Conservation (phyloP, 352 stramenopile genomes). For the Phytophthora pseudosyringae region DNA sequence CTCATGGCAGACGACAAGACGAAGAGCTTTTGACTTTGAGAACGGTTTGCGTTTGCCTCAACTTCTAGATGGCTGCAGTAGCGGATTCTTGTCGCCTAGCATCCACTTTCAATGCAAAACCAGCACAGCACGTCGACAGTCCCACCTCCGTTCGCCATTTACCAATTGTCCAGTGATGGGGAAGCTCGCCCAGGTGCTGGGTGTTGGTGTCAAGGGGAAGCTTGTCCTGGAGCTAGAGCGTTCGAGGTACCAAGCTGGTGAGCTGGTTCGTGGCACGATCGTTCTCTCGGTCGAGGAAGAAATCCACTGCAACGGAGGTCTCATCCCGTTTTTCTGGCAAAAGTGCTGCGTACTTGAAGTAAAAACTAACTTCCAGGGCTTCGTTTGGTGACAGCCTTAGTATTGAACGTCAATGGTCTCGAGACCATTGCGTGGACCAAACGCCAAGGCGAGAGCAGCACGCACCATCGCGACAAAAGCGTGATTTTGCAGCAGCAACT, state of each 20-base stretch:
- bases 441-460: constrained; percentile 13
- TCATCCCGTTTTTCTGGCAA: not conserved
- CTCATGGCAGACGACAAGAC: constrained; percentile 10
- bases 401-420: constrained; percentile 3
- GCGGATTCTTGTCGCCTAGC: constrained; percentile 2
- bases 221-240: constrained; percentile 20
- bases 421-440: constrained; percentile 23
- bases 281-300: constrained; percentile 17
- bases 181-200: constrained; percentile 23
- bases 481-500: constrained; percentile 12
- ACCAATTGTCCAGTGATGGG: constrained; percentile 14
- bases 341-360: no score
- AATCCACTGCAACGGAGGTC: constrained; percentile 27
- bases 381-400: constrained; percentile 5
- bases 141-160: constrained; percentile 3
- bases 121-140: no score
- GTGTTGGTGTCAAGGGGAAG: constrained; percentile 23
- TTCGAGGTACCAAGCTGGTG: constrained; percentile 22
- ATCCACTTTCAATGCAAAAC: not conserved
- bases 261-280: constrained; percentile 23
- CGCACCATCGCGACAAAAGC: constrained; percentile 9
- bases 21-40: constrained; percentile 11
- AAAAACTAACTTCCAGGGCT: no score
- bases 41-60: constrained; percentile 6
- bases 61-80: constrained; percentile 16